These are phyloP conservation scores for Chaetomium tenue DNA, from an alignment of 495 filamentous ascomycete genomes.

Conservation along the genomic window DNA sequence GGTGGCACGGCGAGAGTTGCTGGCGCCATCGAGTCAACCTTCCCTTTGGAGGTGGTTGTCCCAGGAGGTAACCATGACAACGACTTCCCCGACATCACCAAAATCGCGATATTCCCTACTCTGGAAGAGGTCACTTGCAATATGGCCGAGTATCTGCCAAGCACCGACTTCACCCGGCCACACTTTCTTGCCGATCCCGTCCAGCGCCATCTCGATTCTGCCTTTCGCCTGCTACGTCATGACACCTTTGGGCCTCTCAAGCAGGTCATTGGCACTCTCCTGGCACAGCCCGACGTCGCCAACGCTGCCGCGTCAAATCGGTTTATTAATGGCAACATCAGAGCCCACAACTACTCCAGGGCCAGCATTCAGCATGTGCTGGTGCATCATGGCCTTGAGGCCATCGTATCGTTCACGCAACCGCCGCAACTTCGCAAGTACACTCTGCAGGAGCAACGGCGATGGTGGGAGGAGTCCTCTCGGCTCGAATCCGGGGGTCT, in stretches of 20 bases:
- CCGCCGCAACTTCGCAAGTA: slow-evolving; percentile 37
- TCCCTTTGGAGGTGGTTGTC: slow-evolving; percentile 2
- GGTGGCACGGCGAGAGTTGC: no score
- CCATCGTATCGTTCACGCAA: slow-evolving; percentile 54
- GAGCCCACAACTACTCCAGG: slow-evolving; percentile 42
- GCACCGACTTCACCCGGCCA: slow-evolving; percentile 47
- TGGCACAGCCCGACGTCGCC: slow-evolving; percentile 27
- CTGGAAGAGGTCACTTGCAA: slow-evolving; percentile 55
- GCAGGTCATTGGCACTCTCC: slow-evolving; percentile 51
- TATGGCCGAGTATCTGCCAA: slow-evolving; percentile 60
- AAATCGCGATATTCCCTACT: slow-evolving; percentile 65
- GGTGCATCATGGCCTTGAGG: slow-evolving; percentile 51
- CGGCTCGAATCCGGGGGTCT: slow-evolving; percentile 56
- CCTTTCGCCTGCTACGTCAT: slow-evolving; percentile 67
- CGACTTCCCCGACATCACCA: slow-evolving; percentile 22
- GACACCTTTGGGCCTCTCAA: slow-evolving; percentile 62
- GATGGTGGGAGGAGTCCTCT: slow-evolving; percentile 62
- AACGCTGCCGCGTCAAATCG: background rate
- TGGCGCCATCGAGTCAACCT: slow-evolving; percentile 13
- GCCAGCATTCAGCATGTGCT: slow-evolving; percentile 36
- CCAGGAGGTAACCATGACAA: slow-evolving; percentile 23
- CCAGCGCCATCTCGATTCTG: slow-evolving; percentile 61
- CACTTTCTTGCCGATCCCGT: slow-evolving; percentile 53
- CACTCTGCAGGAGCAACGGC: slow-evolving; percentile 39
- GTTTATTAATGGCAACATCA: slow-evolving; percentile 22